Evolutionary conservation across 345 rosid species (phyloP), one percentile per base, ranked within the genome.

Genomic region (Anacardium occidentale): DNA sequence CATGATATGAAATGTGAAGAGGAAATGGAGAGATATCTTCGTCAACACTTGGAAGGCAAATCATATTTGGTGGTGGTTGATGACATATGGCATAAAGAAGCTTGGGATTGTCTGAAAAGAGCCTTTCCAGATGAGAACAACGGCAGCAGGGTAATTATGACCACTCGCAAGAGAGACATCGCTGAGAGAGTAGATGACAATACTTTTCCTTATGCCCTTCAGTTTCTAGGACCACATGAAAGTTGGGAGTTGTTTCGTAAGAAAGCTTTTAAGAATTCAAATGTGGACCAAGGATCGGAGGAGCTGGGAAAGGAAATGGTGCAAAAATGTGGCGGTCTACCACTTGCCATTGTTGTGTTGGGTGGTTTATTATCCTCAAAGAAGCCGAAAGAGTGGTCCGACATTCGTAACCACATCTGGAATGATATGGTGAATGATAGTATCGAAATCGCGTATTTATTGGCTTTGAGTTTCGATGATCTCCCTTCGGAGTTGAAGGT

Each of bases 401-500:
- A 54, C 0, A 22, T 21, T 8, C 12, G 14, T 12, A 75, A 51
- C 15, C 71, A 47, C 13, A 47, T 47, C 10, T 47, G 51, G 51
- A 11, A 47, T 2, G 51, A 47, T 47, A 10, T 13, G 4, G 10
- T 15, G 14, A 47, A 57, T 9, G 50, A 24, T 37, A 5, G 1
- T 10, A 32, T 40, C 1, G 75, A 58, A 29, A 70, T 81, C 22
- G 26, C 69, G 0, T 57, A 62, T 20, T 69, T 76, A 9, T 59
- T 76, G 10, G 83, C 60, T 34, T 65, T 78, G 1, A 81, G 87
- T 60, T 83, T 78, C 50, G 29, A 69, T 6, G 83, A 81, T 7
- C 18, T 83, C 68, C 84, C 87, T 0, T 62, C 37, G 24, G 58
- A 44, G 18, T 65, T 78, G 57, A 83, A 76, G 17, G 74, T 81